These are phyloP conservation scores for Aureobasidium namibiae DNA, from an alignment of 2,329 filamentous ascomycete species.

Conservation along the genomic window DNA sequence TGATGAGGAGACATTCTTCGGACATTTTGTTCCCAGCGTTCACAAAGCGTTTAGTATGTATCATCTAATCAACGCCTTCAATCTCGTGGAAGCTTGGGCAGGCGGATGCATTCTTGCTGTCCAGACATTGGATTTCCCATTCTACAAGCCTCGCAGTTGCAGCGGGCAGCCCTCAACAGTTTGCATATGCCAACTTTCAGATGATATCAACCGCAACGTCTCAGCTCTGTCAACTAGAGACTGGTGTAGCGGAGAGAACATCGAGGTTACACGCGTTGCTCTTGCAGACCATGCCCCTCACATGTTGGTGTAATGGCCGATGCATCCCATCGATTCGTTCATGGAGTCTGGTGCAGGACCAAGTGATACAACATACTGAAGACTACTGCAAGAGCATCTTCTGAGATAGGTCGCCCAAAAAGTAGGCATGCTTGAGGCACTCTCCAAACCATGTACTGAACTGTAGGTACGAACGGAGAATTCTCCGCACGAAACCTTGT, in stretches of 20 bases:
- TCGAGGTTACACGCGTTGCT: not conserved
- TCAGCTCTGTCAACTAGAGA: not conserved
- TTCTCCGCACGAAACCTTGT: not conserved
- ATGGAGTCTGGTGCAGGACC: not conserved
- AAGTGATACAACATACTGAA: not conserved
- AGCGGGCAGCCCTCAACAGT: not conserved
- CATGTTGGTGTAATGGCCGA: not conserved
- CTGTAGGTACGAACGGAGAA: not conserved
- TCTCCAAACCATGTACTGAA: not conserved
- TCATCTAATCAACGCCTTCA: not conserved
- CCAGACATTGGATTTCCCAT: not conserved
- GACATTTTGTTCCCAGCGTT: not conserved
- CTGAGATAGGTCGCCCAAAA: not conserved
- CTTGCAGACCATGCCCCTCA: not conserved
- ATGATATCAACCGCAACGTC: not conserved
- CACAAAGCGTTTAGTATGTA: not conserved
- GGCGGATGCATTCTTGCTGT: not conserved
- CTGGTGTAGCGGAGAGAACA: not conserved
- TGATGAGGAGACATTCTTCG: slow-evolving; percentile 4
- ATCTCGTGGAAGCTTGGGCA: not conserved
- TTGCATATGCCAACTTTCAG: not conserved
- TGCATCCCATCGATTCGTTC: not conserved
- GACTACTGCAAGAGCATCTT: not conserved
- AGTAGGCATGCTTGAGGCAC: not conserved
- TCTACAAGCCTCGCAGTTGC: not conserved